Evolutionary conservation across 2,329 filamentous ascomycete species (phyloP), one percentile per base, ranked within the genome.

Genomic region (Aureobasidium lini): DNA sequence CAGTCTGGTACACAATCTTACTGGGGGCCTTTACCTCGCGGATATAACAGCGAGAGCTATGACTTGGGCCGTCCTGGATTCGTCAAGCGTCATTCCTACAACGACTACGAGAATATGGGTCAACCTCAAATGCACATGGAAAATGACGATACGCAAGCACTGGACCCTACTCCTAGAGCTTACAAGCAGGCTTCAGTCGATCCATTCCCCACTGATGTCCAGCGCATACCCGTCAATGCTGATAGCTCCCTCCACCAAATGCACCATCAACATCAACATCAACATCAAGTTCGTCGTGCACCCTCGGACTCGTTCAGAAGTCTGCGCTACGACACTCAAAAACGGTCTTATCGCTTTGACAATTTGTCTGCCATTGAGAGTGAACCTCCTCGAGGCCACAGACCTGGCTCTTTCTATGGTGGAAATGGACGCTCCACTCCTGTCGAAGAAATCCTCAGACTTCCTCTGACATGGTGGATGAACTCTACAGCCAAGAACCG

Each of bases 391-490:
- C 29, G 34, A 31, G n/a, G 44, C 16, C 15, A 4, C 1, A 37
- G 32, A 37, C 6, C 18, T 8, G 54, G 44, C 7, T 49, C 44
- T 2, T 58, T 58, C 10, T 57, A 58, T 29, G 44, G 23, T 23
- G 23, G 44, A 8, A 43, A 48, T n/a, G 54, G 34, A 11, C 32
- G 53, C 7, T 29, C 31, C 11, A 47, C 57, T n/a, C 48, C 48
- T 2, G 39, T 52, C 1, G 48, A 47, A n/a, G 57, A 60, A 15
- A 42, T 60, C 6, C 4, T 60, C 13, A 16, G 57, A 8, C 16
- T 60, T n/a, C 57, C 57, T 5, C 28, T 60, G 40, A 60, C 49
- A 11, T 60, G 57, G 57, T 60, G 57, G 57, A 60, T 60, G 57
- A 60, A 60, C 8, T 60, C 57, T 6, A 60, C 39, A 18, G 57